Evolutionary conservation across 176 grass and related monocot species (phyloP), one percentile per base, ranked within the genome.

Genomic region (Calamus simplicifolius): DNA sequence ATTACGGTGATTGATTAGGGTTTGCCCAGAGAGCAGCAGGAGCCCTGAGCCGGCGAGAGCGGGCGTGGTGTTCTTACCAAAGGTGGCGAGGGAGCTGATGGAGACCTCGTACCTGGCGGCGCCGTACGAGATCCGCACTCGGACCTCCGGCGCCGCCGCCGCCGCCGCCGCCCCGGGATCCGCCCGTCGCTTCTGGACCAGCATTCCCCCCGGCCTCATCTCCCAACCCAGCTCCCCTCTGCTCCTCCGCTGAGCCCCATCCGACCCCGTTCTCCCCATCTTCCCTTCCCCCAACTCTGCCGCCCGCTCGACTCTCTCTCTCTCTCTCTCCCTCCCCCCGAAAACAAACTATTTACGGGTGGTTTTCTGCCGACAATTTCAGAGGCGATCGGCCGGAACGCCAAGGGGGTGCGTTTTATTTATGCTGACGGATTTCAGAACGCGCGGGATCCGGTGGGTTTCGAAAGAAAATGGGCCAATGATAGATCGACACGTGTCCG

Each of bases 71-170:
- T 1, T 1, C 87, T 90, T 62, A 96, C 92, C 86, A 50, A 90
- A 90, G 6, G 92, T 87, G n/a, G 92, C 80, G 61, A 90, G 67
- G 75, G 86, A 86, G 56, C 80, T 88, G 52, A 96, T 75, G 63
- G 80, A 63, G 31, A 96, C 75, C 73, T 96, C 92, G 68, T 82
- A 74, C 60, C 69, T 62, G 14, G 48, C 75, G 17, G 17, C 71
- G 74, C 83, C 80, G 61, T 82, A 80, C 56, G 74, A 66, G 63
- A 96, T 78, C 27, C 74, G 78, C 60, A 96, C 77, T 51, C 29
- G 85, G 54, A 96, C 81, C 83, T 65, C 80, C 68, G 72, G 78
- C 72, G 21, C 1, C 21, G 64, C 71, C 56, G 85, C n/a, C n/a
- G n/a, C n/a, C n/a, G n/a, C 79, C 77, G 74, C 75, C 48, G 75